Percentiles rank a stretch among this genome's conserved stretches.
phyloP scores from a whole-genome alignment of 257 asterid genomes.

The Petunia secreta region DNA sequence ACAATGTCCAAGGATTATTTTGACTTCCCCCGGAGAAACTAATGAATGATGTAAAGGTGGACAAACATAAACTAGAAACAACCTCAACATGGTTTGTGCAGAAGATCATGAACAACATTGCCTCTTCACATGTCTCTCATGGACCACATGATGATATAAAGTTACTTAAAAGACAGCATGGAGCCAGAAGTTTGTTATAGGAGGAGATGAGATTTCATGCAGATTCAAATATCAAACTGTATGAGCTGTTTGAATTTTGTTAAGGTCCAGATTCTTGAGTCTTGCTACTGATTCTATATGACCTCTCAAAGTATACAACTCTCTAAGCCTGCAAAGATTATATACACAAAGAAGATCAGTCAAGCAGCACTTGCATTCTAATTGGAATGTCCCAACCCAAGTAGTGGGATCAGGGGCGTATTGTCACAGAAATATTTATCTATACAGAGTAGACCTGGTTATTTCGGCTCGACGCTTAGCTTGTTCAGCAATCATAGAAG shows the following conservation, averaged over 20 bases:
- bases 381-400: background rate
- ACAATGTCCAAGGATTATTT: background rate
- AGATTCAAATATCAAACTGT: slow-evolving; percentile 21
- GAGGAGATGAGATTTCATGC: background rate
- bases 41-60: too few relatives aligned
- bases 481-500: slow-evolving; percentile 35
- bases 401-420: background rate
- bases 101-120: background rate
- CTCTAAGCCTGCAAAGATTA: slow-evolving; percentile 30
- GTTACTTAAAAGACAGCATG: background rate
- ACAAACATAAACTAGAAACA: background rate
- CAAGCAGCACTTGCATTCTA: background rate
- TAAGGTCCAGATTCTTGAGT: slow-evolving; percentile 35
- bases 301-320: slow-evolving; percentile 34
- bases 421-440: too few relatives aligned
- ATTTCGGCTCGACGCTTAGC: slow-evolving; percentile 35
- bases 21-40: background rate
- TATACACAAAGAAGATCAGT: background rate
- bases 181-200: background rate
- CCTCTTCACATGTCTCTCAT: background rate
- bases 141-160: background rate
- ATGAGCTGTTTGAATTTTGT: slow-evolving; percentile 29
- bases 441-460: slow-evolving; percentile 30
- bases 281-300: slow-evolving; percentile 39
- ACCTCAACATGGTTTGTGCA: background rate